Evolutionary conservation across 2,329 filamentous ascomycete genomes (phyloP).

Genomic region (Clonostachys rosea): DNA sequence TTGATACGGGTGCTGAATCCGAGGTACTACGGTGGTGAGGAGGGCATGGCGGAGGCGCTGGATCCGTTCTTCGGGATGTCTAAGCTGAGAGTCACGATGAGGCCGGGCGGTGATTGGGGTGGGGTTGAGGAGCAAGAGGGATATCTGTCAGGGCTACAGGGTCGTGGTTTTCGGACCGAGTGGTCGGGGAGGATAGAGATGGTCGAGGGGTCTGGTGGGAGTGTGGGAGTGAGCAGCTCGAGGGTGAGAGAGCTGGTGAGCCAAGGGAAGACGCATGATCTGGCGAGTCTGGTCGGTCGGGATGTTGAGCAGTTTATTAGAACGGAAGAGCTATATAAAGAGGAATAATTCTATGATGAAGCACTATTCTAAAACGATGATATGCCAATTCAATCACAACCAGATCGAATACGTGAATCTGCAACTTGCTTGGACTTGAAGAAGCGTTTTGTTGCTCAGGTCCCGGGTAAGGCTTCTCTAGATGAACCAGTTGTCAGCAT

Average conservation of each 20-base stretch:
- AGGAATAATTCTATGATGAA: background rate
- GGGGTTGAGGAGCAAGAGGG: conserved; percentile 22
- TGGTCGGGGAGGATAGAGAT: conserved; percentile 62
- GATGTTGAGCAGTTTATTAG: conserved; percentile 55
- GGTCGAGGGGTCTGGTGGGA: conserved; percentile 40
- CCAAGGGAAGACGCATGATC: conserved; percentile 33
- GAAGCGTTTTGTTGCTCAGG: too few relatives aligned
- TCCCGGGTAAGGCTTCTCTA: too few relatives aligned
- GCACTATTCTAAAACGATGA: background rate
- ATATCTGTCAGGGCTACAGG: conserved; percentile 46
- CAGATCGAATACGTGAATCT: too few relatives aligned
- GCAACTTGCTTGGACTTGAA: too few relatives aligned
- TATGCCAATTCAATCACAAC: too few relatives aligned
- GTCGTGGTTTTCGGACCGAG: conserved; percentile 44
- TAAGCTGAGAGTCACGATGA: conserved; percentile 57
- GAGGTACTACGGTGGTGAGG: conserved; percentile 56
- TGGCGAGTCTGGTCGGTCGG: conserved; percentile 50
- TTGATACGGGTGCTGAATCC: conserved; percentile 66
- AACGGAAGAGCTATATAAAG: conserved; percentile 47
- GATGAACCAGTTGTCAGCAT: too few relatives aligned
- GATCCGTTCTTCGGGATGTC: conserved; percentile 60
- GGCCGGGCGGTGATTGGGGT: conserved; percentile 59
- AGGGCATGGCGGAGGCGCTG: conserved; percentile 46
- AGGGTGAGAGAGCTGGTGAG: conserved; percentile 54
- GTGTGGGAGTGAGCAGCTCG: conserved; percentile 53